These are phyloP conservation scores for Raphanus raphanistrum DNA, from an alignment of 345 rosid species.

Conservation along the genomic window DNA sequence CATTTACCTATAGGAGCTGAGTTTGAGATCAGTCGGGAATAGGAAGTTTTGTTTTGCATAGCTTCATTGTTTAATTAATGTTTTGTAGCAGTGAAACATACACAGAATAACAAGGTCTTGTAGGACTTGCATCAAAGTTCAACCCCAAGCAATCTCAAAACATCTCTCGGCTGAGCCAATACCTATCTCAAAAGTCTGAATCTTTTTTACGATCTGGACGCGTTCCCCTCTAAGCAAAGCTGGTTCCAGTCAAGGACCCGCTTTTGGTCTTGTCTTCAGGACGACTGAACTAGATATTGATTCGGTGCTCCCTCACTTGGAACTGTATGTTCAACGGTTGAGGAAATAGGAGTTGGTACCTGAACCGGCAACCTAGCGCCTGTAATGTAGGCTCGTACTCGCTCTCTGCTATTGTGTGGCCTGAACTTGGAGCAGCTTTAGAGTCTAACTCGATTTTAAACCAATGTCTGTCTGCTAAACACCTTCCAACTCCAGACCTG, in stretches of 20 bases:
- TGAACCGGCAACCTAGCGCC: slow-evolving; percentile 79
- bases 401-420: slow-evolving; percentile 73
- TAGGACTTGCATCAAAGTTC: slow-evolving; percentile 24
- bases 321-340: slow-evolving; percentile 55
- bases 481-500: slow-evolving; percentile 48
- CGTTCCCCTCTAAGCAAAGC: slow-evolving; percentile 50
- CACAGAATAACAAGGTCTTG: not conserved
- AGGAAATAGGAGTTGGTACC: slow-evolving; percentile 66
- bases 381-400: slow-evolving; percentile 74
- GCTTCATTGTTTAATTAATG: not conserved
- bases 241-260: slow-evolving; percentile 55
- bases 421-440: slow-evolving; percentile 59
- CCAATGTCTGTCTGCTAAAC: slow-evolving; percentile 66
- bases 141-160: slow-evolving; percentile 43
- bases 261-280: slow-evolving; percentile 70
- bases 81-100: not conserved
- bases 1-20: slow-evolving; percentile 92
- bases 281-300: slow-evolving; percentile 48
- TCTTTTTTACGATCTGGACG: slow-evolving; percentile 49
- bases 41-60: slow-evolving; percentile 29
- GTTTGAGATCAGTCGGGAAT: slow-evolving; percentile 52
- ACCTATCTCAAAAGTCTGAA: slow-evolving; percentile 47
- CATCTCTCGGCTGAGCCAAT: slow-evolving; percentile 52
- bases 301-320: slow-evolving; percentile 68
- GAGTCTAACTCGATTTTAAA: slow-evolving; percentile 77